phyloP scores from a whole-genome alignment of 2,329 filamentous ascomycete species.

The Penicillium glabrum region DNA sequence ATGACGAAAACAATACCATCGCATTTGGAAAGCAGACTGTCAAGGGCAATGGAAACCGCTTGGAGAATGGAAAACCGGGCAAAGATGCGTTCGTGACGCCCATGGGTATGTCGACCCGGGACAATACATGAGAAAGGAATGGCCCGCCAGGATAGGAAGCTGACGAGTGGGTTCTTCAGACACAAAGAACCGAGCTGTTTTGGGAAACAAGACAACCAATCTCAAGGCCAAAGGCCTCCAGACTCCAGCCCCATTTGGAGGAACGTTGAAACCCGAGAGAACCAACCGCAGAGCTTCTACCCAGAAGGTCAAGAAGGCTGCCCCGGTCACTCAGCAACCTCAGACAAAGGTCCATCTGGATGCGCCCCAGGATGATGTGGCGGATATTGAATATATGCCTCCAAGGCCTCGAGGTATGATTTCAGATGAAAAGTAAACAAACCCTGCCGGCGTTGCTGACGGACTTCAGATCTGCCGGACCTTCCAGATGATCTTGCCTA shows the following conservation, averaged over 20 bases:
- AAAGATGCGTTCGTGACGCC: slow-evolving; percentile 75
- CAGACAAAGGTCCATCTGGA: slow-evolving; percentile 48
- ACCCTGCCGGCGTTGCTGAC: slow-evolving; percentile 30
- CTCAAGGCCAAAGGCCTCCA: slow-evolving; percentile 73
- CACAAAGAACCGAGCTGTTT: slow-evolving; percentile 70
- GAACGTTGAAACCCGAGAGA: slow-evolving; percentile 62
- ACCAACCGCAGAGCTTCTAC: slow-evolving; percentile 61
- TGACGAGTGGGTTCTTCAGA: slow-evolving; percentile 32
- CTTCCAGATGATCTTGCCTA: slow-evolving; percentile 46
- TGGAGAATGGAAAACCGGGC: slow-evolving; percentile 58
- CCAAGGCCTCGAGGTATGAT: slow-evolving; percentile 61
- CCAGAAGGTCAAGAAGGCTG: slow-evolving; percentile 60
- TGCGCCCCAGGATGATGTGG: slow-evolving; percentile 55
- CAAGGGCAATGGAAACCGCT: slow-evolving; percentile 57
- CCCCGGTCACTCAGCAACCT: slow-evolving; percentile 50
- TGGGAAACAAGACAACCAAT: slow-evolving; percentile 96
- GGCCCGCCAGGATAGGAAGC: neutral
- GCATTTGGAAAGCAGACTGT: slow-evolving; percentile 60
- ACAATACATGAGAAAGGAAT: neutral
- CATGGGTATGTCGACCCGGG: slow-evolving; percentile 59
- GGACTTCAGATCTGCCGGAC: slow-evolving; percentile 50
- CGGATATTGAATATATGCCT: slow-evolving; percentile 88
- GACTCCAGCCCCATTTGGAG: slow-evolving; percentile 63
- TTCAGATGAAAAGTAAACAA: neutral
- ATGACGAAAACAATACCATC: slow-evolving; percentile 78